Base-by-base conservation (phyloP, 2,329 filamentous ascomycete genomes). In the Clarireedia paspali region DNA sequence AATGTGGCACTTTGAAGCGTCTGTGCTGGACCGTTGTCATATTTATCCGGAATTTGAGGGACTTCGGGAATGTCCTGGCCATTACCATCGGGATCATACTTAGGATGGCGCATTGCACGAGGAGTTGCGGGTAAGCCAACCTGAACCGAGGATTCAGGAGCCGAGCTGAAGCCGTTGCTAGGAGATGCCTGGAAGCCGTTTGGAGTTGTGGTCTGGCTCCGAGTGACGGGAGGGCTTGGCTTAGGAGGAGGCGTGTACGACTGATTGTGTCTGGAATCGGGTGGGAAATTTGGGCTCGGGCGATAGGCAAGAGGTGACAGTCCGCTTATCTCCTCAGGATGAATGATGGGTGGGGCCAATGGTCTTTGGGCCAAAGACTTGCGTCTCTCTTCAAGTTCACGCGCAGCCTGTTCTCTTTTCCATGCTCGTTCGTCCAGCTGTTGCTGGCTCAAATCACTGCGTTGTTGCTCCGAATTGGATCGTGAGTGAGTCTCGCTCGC, bases 91-190 rank as follows among this genome's bases (percentile, higher is more conserved):
- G 77, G 72, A 62, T 82, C 80, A 63, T 92, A 84, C 45, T 89
- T 83, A 1, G 82, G 81, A 68, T 95, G 83, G 20, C 88, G 83
- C 91, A 96, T 95, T 1, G 91, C 91, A 73, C 89, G 85, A 30
- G 92, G 91, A 0, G 91, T 96, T 2, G 91, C 89, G 14, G 92
- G 91, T n/a, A 96, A 79, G 0, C 91, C 91, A 51, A 92, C 79
- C 5, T 81, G 78, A 1, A 59, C 47, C n/a, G 79, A 75, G 1
- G 77, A 77, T 2, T 49, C 50, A 63, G 36, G 70, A 70, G 58
- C 68, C 59, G 77, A 78, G 69, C 80, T 79, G 67, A 74, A 77
- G 59, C 59, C 60, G 30, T 63, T 61, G 9, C 50, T 44, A 26
- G 62, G 62, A 42, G 65, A 64, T 3, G 57, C 64, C 20, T 64